A percentile compares a stretch with the other conserved stretches of the same genome.
These are phyloP conservation scores for Fusarium haematococcum DNA, from an alignment of 2,329 filamentous ascomycete genomes.

Conservation along the genomic window DNA sequence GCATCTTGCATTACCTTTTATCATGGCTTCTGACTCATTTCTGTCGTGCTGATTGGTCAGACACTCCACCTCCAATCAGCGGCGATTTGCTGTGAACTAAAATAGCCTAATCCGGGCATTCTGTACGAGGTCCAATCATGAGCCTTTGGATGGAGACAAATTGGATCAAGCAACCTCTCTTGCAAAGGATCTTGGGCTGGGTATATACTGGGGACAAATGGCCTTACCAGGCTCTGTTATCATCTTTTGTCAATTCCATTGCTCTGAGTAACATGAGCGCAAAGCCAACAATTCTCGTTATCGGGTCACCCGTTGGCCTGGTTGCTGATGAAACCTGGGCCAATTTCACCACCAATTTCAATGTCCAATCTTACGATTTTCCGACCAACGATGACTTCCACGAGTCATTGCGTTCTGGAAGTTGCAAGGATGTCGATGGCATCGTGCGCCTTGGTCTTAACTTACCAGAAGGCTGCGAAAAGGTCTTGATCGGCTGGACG, in stretches of 20 bases:
- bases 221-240: background rate
- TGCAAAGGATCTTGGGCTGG: background rate
- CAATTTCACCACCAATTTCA: background rate
- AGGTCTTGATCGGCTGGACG: background rate
- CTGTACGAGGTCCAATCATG: background rate
- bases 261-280: background rate
- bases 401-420: background rate
- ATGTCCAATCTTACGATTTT: background rate
- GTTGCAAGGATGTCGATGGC: background rate
- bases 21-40: background rate
- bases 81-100: background rate
- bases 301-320: background rate
- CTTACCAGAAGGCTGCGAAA: background rate
- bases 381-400: background rate
- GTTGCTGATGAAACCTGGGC: background rate
- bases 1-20: background rate
- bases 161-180: background rate
- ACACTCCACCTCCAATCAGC: background rate
- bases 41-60: background rate
- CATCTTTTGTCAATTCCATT: background rate
- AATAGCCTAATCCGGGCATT: background rate
- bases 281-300: background rate
- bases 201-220: background rate
- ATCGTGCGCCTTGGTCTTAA: background rate
- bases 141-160: background rate